Conservation (phyloP, 1,284 basidiomycete genomes). For the Naganishia liquefaciens region DNA sequence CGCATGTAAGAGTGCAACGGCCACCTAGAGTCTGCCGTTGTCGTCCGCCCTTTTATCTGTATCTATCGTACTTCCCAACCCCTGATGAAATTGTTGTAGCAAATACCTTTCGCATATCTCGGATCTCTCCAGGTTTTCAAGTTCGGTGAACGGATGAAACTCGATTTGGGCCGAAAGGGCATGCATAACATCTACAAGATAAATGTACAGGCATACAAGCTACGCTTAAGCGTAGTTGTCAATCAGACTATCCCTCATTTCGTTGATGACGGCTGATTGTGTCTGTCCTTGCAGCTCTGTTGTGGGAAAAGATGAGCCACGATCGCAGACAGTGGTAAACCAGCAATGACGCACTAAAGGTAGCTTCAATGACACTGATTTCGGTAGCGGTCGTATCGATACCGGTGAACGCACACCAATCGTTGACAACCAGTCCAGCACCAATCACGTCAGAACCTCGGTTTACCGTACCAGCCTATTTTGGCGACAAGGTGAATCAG, state of each 20-base stretch:
- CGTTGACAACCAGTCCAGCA: constrained; percentile 95
- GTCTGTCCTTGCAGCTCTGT: constrained; percentile 85
- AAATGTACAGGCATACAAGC: constrained; percentile 26
- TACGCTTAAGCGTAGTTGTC: constrained; percentile 79
- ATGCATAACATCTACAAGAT: constrained; percentile 17
- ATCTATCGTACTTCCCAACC: background rate
- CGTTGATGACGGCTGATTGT: constrained; percentile 80
- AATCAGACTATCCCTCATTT: constrained; percentile 91
- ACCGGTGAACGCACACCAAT: constrained; percentile 97
- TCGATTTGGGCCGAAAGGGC: background rate
- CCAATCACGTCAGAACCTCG: constrained; percentile 97
- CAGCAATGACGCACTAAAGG: constrained; percentile 72
- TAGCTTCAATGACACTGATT: constrained; percentile 94
- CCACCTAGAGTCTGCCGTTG: too few species aligned
- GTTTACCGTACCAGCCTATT: constrained; percentile 93
- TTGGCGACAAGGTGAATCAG: background rate
- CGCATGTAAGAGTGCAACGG: constrained; percentile 89
- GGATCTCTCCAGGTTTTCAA: background rate
- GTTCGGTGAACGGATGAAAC: background rate
- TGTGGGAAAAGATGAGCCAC: constrained; percentile 12
- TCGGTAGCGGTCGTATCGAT: constrained; percentile 97
- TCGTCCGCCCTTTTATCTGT: background rate
- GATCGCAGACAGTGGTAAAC: constrained; percentile 18
- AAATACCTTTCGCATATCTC: background rate
- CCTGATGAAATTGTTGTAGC: constrained; percentile 14